Evolutionary conservation across 192 early-diverging fungal genomes (phyloP), one percentile per base, ranked within the genome.

Genomic region (Gamsiella multidivaricata): DNA sequence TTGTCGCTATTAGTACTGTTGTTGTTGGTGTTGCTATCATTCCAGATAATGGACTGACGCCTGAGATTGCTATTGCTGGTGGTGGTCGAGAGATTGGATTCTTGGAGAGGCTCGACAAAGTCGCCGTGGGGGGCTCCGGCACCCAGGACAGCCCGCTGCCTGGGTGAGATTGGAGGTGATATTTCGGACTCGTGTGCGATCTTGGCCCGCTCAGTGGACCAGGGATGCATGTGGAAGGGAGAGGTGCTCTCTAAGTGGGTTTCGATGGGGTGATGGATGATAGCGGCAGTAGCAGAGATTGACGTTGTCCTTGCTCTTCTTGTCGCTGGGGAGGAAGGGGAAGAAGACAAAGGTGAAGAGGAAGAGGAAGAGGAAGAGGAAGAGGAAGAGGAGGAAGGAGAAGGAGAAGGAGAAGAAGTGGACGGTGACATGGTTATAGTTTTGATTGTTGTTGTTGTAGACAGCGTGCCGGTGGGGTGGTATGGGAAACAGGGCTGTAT

Each of bases 111-210:
- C 42, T 67, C 73, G 23, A 68, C 32, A 49, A 68, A 62, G 64
- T 66, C 73, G 17, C 47, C 45, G 5, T 28, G 45, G 15, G 53
- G 50, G 47, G 59, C 7, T 6, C 58, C 69, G n/a, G n/a, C n/a
- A n/a, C 32, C 59, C 20, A 33, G 5, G n/a, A 47, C 42, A 52
- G 74, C 74, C 17, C 53, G 52, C 49, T 78, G 74, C 46, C 69
- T 78, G 20, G 74, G 74, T 11, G 74, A 78, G 61, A 69, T 62
- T 31, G 74, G 74, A 9, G 74, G 74, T 0, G 74, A 78, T 34
- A 78, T 58, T 52, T 68, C 60, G 10, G 74, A 42, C 34, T 78
- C 54, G 20, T 65, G 65, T n/a, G 74, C 74, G 61, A 53, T 60
- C 54, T 61, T 69, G 42, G 74, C 74, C 14, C 74, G 65, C 41